Percentiles rank a stretch among this genome's conserved stretches.
phyloP scores from a whole-genome alignment of 805 yeast genomes.

The Kodamaea sagamina region DNA sequence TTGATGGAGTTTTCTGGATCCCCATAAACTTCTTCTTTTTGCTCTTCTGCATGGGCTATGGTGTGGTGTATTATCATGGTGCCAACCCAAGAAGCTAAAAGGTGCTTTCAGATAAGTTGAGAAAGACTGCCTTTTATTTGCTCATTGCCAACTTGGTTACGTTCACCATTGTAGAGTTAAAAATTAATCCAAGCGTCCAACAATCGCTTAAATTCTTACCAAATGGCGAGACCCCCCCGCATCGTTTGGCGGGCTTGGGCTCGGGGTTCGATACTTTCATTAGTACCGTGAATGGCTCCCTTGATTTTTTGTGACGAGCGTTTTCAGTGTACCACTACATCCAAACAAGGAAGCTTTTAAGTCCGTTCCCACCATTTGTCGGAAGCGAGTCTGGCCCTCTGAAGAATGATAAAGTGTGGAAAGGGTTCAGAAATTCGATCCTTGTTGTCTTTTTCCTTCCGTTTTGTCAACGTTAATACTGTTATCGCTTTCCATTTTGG shows the following conservation, averaged over 20 bases:
- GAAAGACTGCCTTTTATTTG: not conserved
- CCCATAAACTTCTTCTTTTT: constrained; percentile 20
- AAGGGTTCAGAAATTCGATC: constrained; percentile 30
- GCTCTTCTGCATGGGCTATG: constrained; percentile 38
- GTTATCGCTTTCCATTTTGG: not conserved
- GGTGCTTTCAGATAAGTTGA: constrained; percentile 20
- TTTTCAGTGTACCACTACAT: constrained; percentile 23
- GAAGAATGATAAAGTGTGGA: constrained; percentile 17
- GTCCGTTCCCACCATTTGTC: constrained; percentile 30
- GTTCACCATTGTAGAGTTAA: not conserved
- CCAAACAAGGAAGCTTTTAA: constrained; percentile 29
- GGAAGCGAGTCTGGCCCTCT: constrained; percentile 1
- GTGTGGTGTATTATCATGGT: constrained; percentile 31
- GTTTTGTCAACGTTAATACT: constrained; percentile 10
- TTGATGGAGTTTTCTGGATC: constrained; percentile 9
- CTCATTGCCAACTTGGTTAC: not conserved
- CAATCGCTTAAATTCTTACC: no score
- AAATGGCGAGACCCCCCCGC: no score
- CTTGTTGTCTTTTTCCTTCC: constrained; percentile 31
- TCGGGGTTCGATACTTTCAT: not conserved
- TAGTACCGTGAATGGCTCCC: not conserved
- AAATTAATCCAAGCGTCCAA: not conserved
- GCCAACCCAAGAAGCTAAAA: constrained; percentile 26
- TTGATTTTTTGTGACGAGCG: constrained; percentile 17
- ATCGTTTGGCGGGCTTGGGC: no score